Base-by-base conservation (phyloP, 345 rosid genomes). In the Populus pruinosa region DNA sequence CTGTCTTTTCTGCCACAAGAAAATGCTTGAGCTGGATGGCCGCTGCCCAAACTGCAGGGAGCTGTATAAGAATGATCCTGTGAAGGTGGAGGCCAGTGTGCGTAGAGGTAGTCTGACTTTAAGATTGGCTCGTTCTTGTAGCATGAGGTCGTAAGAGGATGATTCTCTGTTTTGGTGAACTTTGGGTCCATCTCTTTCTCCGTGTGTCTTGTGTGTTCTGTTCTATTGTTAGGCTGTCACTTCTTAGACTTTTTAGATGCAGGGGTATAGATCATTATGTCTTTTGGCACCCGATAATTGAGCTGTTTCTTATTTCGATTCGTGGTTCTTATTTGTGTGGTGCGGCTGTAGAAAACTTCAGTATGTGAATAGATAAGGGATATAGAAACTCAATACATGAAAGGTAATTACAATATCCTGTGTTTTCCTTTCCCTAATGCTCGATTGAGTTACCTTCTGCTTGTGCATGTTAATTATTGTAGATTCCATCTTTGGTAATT, bases 11-110 rank as follows among this genome's bases (percentile, higher is more conserved):
- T 95, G 99, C 84, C 93, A 95, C 90, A 92, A 93, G 90, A 91
- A 92, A 81, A 95, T 95, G 68, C 91, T 92, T 23, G 94, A 95
- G 82, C 75, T 33, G 79, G 97, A 95, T 84, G 93, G 92, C 21
- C 96, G 98, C 53, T 95, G 99, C 86, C 99, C 99, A 5, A 93
- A 95, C 77, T 95, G 98, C 83, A 90, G 99, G 85, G 91, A 93
- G 83, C 91, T 88, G 0, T 95, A 95, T 61, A 85, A 88, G 71
- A 86, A 67, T 67, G 86, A 88, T 70, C 74, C 85, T n/a, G 68
- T 82, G 67, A 88, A 87, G 78, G 83, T 82, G 5, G 94, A 90
- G 89, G 82, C 91, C 18, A 83, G 81, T 74, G 80, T 85, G 63
- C 91, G 76, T 70, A 90, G 88, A 82, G 89, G 92, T 76, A 84